phyloP scores from a whole-genome alignment of 176 grass and related monocot species.

The Triticum turgidum region DNA sequence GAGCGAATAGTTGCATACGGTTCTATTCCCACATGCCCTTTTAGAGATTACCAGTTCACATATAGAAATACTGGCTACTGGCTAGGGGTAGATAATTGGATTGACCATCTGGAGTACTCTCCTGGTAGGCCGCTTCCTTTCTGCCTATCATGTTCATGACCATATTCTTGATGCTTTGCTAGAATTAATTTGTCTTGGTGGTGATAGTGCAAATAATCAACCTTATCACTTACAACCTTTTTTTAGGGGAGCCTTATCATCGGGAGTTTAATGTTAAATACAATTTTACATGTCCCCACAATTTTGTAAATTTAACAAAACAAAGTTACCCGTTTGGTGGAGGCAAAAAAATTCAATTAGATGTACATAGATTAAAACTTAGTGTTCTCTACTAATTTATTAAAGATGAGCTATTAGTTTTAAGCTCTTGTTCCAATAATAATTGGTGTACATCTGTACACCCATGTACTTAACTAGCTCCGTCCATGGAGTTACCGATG shows the following conservation, averaged over 20 bases:
- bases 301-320: background rate
- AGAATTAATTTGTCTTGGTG: background rate
- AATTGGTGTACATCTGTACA: no score
- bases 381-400: no score
- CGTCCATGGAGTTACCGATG: no score
- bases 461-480: no score
- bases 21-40: conserved; percentile 23
- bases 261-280: background rate
- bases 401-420: no score
- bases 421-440: no score
- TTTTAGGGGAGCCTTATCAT: background rate
- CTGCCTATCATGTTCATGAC: background rate
- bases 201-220: background rate
- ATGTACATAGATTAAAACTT: no score
- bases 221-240: background rate
- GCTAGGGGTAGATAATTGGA: background rate
- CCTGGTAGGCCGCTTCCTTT: conserved; percentile 19
- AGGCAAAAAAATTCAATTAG: no score
- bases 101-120: conserved; percentile 7
- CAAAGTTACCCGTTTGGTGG: background rate
- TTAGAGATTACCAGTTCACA: conserved; percentile 16
- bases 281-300: background rate
- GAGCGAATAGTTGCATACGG: conserved; percentile 13
- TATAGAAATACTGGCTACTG: conserved; percentile 20
- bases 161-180: background rate